A percentile compares a stretch with the other conserved stretches of the same genome.
phyloP scores from a whole-genome alignment of 352 stramenopile species.

The Phytophthora kernoviae region DNA sequence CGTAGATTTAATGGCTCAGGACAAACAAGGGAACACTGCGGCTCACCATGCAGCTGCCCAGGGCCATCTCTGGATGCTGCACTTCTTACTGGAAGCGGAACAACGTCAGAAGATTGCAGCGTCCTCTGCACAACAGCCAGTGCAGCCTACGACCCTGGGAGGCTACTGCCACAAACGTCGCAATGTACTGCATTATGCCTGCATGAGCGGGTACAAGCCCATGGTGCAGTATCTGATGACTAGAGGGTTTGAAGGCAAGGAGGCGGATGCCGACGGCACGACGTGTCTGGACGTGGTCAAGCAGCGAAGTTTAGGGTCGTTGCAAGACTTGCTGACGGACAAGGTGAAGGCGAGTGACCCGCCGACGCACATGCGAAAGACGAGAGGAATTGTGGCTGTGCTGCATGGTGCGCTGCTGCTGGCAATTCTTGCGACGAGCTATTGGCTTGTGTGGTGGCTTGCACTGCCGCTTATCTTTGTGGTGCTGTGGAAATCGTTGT shows the following conservation, averaged over 20 bases:
- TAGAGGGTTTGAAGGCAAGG: constrained; percentile 56
- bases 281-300: constrained; percentile 54
- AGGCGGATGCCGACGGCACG: constrained; percentile 44
- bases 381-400: constrained; percentile 53
- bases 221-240: constrained; percentile 74
- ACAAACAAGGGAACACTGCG: constrained; percentile 66
- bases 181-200: constrained; percentile 68
- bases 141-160: constrained; percentile 28
- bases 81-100: constrained; percentile 70
- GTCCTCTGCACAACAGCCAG: constrained; percentile 19
- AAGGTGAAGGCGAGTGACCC: constrained; percentile 44
- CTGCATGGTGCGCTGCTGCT: constrained; percentile 57
- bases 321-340: constrained; percentile 51
- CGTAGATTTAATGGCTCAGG: constrained; percentile 55
- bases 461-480: constrained; percentile 63
- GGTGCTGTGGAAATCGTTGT: constrained; percentile 53
- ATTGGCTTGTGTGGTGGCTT: constrained; percentile 76
- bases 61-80: constrained; percentile 76
- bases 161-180: constrained; percentile 40
- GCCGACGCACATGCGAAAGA: constrained; percentile 58
- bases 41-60: constrained; percentile 72
- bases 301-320: constrained; percentile 42
- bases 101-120: constrained; percentile 25
- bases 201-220: constrained; percentile 60
- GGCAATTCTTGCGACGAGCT: constrained; percentile 59